Evolutionary conservation across 352 stramenopile species (phyloP).

Genomic region (Pythium angustatum): DNA sequence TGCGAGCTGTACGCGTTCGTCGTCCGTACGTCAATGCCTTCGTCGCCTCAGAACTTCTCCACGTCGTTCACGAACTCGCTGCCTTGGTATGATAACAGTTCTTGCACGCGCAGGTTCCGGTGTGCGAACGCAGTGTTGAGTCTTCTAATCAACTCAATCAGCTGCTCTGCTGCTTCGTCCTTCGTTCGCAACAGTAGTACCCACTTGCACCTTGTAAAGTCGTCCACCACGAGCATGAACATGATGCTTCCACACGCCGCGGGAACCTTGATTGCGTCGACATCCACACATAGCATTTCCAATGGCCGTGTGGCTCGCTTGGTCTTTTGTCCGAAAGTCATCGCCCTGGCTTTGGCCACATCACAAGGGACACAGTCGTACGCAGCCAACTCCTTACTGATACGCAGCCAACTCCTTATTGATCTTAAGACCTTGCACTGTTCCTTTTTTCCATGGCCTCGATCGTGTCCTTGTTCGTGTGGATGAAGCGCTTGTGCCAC

Average conservation of each 20-base stretch:
- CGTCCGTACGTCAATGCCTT: constrained; percentile 1
- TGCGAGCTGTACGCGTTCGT: constrained; percentile 28
- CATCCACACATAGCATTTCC: not conserved
- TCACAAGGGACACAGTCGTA: constrained; percentile 9
- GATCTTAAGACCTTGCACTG: constrained; percentile 7
- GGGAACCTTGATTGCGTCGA: constrained; percentile 1
- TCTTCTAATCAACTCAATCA: not conserved
- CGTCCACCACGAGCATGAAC: constrained; percentile 28
- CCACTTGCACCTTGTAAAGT: constrained; percentile 26
- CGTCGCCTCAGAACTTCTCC: not conserved
- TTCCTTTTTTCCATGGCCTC: not conserved
- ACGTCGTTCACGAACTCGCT: constrained; percentile 18
- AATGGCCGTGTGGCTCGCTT: not conserved
- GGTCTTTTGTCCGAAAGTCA: not conserved
- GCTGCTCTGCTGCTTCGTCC: constrained; percentile 1
- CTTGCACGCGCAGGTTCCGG: not conserved
- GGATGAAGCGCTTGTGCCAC: not conserved
- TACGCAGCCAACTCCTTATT: not conserved
- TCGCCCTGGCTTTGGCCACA: not conserved
- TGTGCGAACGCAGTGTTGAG: not conserved
- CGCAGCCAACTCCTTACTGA: not conserved
- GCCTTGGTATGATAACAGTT: constrained; percentile 20
- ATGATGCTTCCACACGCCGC: not conserved
- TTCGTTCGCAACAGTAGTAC: constrained; percentile 15
- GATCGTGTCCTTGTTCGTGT: not conserved